Base-by-base conservation (phyloP, 2,329 filamentous ascomycete species). In the Ophiostoma himal-ulmi region DNA sequence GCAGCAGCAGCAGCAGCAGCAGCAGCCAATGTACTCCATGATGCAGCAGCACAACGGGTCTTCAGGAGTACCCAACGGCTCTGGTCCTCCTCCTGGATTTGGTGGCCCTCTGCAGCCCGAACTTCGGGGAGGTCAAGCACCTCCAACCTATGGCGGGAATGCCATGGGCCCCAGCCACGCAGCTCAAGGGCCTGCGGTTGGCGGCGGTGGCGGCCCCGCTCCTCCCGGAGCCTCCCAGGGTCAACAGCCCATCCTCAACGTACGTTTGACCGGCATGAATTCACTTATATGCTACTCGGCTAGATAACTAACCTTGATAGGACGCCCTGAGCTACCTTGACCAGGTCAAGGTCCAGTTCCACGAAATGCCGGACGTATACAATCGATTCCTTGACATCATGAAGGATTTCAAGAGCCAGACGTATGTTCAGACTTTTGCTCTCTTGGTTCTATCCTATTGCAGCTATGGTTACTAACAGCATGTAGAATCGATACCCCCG, bases 401-500 rank as follows among this genome's bases (percentile, higher is more conserved):
- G 95, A 99, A 99, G 78, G 95, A 99, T 76, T 99, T 99, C 79
- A 99, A 99, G 81, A 97, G 93, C 76, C 94, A 97, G 81, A 93
- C 94, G 87, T 94, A 83, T 81, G 91, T 85, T 5, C 3, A 36
- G 10, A 7, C 41, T 34, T 36, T 34, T 20, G 8, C 7, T 17
- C 8, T 20, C 60, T 30, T 17, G 8, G 1, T 1, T 22, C 13
- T 57, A 4, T 8, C 37, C 10, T 48, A 39, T 17, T 36, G 57
- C 41, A 22, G 22, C 26, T 30, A 30, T 30, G 3, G 30, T 34
- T 34, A 11, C 69, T 73, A 64, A 72, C 68, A 37, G 13, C 5
- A 30, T 57, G 30, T 34, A 90, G 91, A 3, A 99, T 99, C 76
- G 95, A 99, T 78, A 99, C 95, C 0, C 95, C 95, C 0, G 95